Evolutionary conservation across 257 asterid genomes (phyloP).

Genomic region (Linaria vulgaris): DNA sequence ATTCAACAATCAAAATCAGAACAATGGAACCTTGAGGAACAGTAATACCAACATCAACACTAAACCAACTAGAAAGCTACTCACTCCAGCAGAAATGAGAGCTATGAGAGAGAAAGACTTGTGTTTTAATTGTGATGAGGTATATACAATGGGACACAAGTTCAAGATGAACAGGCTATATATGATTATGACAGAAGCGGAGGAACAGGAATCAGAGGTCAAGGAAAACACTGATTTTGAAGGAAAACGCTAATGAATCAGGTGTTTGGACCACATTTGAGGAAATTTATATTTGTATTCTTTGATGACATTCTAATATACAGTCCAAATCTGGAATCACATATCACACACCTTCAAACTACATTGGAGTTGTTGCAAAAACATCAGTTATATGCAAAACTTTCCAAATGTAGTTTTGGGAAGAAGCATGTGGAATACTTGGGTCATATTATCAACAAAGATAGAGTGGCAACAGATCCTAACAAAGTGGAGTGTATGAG

Average conservation of each 20-base stretch:
- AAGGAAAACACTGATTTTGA: not conserved
- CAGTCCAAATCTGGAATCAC: not conserved
- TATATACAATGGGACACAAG: too few species aligned
- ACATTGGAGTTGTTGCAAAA: too few species aligned
- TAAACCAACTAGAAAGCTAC: too few species aligned
- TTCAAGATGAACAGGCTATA: not conserved
- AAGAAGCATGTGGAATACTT: not conserved
- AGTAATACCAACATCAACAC: too few species aligned
- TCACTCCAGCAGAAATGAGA: not conserved
- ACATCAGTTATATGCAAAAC: not conserved
- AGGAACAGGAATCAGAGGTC: not conserved
- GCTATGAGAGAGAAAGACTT: not conserved
- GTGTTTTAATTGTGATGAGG: not conserved
- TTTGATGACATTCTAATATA: not conserved
- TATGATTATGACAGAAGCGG: not conserved
- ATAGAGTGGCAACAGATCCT: not conserved
- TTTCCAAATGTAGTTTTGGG: not conserved
- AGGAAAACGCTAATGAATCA: not conserved
- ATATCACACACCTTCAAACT: not conserved
- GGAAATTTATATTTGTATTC: too few species aligned
- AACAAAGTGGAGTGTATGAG: not conserved
- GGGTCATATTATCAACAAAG: not conserved
- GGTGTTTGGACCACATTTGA: not conserved
- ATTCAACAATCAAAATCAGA: too few species aligned
- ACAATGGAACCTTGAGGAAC: too few species aligned